These are phyloP conservation scores for Megacollybia marginata DNA, from an alignment of 768 basidiomycete genomes.

Conservation along the genomic window DNA sequence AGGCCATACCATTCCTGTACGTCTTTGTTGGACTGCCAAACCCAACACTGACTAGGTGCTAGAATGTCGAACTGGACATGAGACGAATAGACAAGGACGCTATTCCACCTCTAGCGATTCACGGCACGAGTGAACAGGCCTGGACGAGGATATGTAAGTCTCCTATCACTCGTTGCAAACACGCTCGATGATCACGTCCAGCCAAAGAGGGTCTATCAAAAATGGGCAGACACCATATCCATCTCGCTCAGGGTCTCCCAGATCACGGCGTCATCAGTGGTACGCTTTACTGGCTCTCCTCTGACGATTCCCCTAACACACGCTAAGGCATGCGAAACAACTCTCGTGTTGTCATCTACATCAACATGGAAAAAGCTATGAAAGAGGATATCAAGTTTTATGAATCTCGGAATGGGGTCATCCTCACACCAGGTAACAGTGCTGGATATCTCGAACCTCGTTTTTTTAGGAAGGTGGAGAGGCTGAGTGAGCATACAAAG, in stretches of 20 bases:
- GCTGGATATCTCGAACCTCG: constrained; percentile 42
- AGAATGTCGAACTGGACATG: constrained; percentile 37
- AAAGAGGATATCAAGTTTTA: constrained; percentile 47
- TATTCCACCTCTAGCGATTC: constrained; percentile 47
- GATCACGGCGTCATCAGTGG: constrained; percentile 50
- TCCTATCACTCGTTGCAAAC: not conserved
- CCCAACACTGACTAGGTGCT: not conserved
- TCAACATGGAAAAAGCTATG: constrained; percentile 49
- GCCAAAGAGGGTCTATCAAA: constrained; percentile 49
- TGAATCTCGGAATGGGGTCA: constrained; percentile 59
- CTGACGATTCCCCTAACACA: not conserved
- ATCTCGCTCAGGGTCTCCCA: constrained; percentile 54
- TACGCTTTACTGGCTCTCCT: constrained; percentile 12
- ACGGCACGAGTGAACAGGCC: constrained; percentile 49
- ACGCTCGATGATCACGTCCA: constrained; percentile 15
- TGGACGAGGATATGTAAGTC: constrained; percentile 50
- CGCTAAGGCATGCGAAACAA: constrained; percentile 38
- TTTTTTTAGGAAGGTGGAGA: constrained; percentile 52
- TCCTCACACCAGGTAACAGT: constrained; percentile 59
- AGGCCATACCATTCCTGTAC: constrained; percentile 55
- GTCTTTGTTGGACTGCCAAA: constrained; percentile 1
- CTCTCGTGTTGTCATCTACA: constrained; percentile 58
- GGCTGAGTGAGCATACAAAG: constrained; percentile 2
- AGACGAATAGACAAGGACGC: constrained; percentile 38
- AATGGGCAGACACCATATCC: constrained; percentile 70